Evolutionary conservation across 345 rosid genomes (phyloP), one percentile per base, ranked within the genome.

Genomic region (Kandelia obovata): DNA sequence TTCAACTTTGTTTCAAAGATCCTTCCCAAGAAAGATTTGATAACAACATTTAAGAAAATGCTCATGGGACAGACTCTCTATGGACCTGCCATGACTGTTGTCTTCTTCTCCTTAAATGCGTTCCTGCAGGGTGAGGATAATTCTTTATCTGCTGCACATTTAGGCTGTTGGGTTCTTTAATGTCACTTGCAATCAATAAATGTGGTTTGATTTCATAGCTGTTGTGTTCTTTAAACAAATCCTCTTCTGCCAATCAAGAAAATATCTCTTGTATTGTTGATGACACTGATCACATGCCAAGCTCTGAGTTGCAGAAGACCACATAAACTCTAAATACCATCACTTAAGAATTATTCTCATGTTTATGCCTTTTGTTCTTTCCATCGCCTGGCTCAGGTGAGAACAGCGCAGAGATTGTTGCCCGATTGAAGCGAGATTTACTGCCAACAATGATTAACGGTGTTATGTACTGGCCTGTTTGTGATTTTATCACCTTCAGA

Each of bases 401-500:
- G 84, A 84, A 65, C 17, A 47, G 75, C 49, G 46, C 70, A 2
- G 91, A 88, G 73, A 79, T 89, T 72, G 58, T 84, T 74, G 89
- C 92, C 20, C 82, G 96, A 66, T 76, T 94, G 75, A 87, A 85
- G 75, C 79, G 97, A 46, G 97, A 89, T 81, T 72, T 89, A 69
- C 58, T 89, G 32, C 95, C 97, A 0, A 87, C 96, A 16, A 5
- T 91, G 85, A 56, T 83, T 28, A 89, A 79, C 31, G 96, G 95
- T 30, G 73, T 85, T 61, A 84, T 89, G 90, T 91, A 91, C 81
- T 91, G 98, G 97, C 96, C 97, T 20, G 0, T 86, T 7, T 91
- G 97, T 67, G 98, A 94, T 83, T 94, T 94, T 56, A 84, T 95
- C 74, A 92, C 93, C 16, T 92, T 86, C 79, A 87, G 68, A 67